phyloP scores from a whole-genome alignment of 768 basidiomycete genomes.

The Lactarius tabidus region DNA sequence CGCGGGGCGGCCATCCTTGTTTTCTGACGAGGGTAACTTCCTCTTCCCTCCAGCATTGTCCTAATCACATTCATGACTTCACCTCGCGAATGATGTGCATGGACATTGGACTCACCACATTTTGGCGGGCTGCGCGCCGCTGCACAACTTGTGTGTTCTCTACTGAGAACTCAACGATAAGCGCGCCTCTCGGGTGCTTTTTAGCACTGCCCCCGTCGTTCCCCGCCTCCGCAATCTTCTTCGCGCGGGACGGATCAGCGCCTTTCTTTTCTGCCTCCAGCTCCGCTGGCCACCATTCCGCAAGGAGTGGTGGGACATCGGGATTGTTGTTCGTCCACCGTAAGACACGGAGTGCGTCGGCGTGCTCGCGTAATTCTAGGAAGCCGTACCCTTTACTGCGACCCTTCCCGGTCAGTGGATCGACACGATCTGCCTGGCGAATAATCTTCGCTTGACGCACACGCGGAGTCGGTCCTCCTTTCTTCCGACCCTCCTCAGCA shows the following conservation, averaged over 20 bases:
- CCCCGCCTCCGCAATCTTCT: conserved; percentile 53
- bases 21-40: not conserved
- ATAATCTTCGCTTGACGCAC: conserved; percentile 82
- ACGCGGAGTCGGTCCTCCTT: conserved; percentile 30
- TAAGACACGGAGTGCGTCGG: conserved; percentile 85
- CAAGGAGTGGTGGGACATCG: conserved; percentile 57
- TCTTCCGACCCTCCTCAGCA: conserved; percentile 32
- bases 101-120: conserved; percentile 33
- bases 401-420: conserved; percentile 81
- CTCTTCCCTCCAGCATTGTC: conserved; percentile 8
- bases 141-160: conserved; percentile 91
- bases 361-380: conserved; percentile 82
- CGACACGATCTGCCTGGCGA: conserved; percentile 83
- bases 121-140: conserved; percentile 55
- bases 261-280: conserved; percentile 44
- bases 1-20: not conserved
- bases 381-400: conserved; percentile 95
- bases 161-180: conserved; percentile 95
- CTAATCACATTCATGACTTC: conserved; percentile 2
- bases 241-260: conserved; percentile 50
- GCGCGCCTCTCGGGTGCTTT: conserved; percentile 43
- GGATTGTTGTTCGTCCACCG: conserved; percentile 94
- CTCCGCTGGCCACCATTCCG: conserved; percentile 86
- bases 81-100: not conserved
- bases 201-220: conserved; percentile 43